Evolutionary conservation across 1,284 basidiomycete genomes (phyloP), one percentile per base, ranked within the genome.

Genomic region (Ganoderma lingzhi): DNA sequence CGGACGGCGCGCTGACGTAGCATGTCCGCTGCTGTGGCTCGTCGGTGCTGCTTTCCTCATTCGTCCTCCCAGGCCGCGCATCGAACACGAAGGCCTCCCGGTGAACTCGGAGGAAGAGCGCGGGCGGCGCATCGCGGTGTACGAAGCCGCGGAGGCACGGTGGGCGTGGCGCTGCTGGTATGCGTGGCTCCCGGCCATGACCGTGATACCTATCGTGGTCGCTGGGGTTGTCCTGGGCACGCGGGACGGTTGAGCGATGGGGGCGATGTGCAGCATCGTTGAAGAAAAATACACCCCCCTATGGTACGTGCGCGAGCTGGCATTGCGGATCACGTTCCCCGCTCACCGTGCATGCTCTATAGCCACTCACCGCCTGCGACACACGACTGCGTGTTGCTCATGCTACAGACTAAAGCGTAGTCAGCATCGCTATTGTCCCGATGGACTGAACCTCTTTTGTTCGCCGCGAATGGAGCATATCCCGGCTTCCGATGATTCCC

Each of bases 1-100:
- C 30, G 32, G 64, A 55, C 58, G 37, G 41, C 39, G 53, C 35
- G 28, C 59, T 30, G 55, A 44, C 63, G 42, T 51, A 73, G 72
- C 65, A 51, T 68, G 63, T 45, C 72, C 72, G 19, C 41, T 71
- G 1, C 44, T 71, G n/a, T 73, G 72, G 72, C 61, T 70, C 42
- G 45, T 45, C 41, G 72, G 72, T 59, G 62, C 55, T 30, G 53
- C 53, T n/a, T 6, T 70, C 6, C 51, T 70, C 45, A 68, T 64
- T 37, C 28, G 6, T n/a, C 70, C 72, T 35, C 69, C 66, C 19
- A 62, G 58, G 62, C 67, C 70, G 66, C 60, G 53, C 41, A 44
- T 51, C 19, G 68, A 71, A 45, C 66, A 62, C 15, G 64, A 68
- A 53, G 55, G 44, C 59, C 62, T 66, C 23, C 63, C 68, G 8